Evolutionary conservation across 495 filamentous ascomycete genomes (phyloP).

Genomic region (Aspergillus conjunctus): DNA sequence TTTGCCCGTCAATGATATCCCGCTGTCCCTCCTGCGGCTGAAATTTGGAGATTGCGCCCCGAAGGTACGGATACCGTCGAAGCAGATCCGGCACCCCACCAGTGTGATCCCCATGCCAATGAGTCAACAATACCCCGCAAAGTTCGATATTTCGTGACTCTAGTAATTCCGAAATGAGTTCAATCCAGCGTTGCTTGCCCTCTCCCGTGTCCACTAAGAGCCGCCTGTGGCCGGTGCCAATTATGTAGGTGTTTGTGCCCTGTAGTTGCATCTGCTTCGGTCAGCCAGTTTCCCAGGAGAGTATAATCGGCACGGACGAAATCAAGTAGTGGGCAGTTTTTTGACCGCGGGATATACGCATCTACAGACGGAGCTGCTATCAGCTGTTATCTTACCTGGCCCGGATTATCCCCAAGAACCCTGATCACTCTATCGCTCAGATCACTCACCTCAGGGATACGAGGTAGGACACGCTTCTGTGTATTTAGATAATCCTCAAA

Average conservation of each 20-base stretch:
- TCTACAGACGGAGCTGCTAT: too few relatives aligned
- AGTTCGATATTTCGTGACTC: conserved; percentile 48
- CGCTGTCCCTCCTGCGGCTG: conserved; percentile 50
- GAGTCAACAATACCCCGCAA: conserved; percentile 66
- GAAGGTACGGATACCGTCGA: conserved; percentile 48
- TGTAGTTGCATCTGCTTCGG: conserved; percentile 58
- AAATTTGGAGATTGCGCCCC: conserved; percentile 41
- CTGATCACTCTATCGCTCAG: conserved; percentile 47
- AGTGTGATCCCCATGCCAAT: conserved; percentile 82
- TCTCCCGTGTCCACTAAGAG: conserved; percentile 69
- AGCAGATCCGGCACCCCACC: conserved; percentile 68
- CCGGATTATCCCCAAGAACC: conserved; percentile 66
- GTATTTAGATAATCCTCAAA: too few relatives aligned
- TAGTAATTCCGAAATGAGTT: too few relatives aligned
- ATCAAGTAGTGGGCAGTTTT: too few relatives aligned
- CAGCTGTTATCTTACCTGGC: too few relatives aligned
- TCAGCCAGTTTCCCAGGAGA: too few relatives aligned
- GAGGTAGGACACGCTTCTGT: too few relatives aligned
- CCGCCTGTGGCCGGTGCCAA: conserved; percentile 63
- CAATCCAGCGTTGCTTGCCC: too few relatives aligned
- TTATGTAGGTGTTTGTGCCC: conserved; percentile 77
- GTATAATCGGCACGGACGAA: too few relatives aligned
- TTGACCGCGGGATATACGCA: too few relatives aligned
- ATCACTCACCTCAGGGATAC: conserved; percentile 40
- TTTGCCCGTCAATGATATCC: conserved; percentile 41